Conservation (phyloP, 2,329 filamentous ascomycete species). For the Magnaporthales sp. region DNA sequence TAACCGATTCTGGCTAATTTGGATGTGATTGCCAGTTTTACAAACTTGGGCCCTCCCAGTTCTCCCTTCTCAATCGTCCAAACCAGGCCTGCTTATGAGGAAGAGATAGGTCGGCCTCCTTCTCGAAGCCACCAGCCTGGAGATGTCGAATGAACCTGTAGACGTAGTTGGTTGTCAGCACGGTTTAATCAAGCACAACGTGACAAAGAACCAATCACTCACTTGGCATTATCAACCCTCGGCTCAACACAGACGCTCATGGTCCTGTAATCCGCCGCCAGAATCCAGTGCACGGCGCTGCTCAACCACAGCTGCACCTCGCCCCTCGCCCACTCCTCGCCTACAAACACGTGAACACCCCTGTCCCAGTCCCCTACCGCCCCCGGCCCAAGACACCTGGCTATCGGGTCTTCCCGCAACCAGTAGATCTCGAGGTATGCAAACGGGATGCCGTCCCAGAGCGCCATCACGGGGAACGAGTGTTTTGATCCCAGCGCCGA, state of each 20-base stretch:
- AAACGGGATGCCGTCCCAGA: constrained; percentile 93
- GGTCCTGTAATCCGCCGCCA: constrained; percentile 69
- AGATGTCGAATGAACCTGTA: constrained; percentile 62
- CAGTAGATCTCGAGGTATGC: constrained; percentile 98
- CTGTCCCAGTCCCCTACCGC: constrained; percentile 67
- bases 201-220: constrained; percentile 20
- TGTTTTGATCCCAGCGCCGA: constrained; percentile 57
- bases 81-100: constrained; percentile 89
- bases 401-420: constrained; percentile 85
- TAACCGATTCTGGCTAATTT: no score
- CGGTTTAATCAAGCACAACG: background rate
- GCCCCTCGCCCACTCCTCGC: constrained; percentile 86
- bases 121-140: constrained; percentile 68
- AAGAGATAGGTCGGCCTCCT: constrained; percentile 77
- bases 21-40: constrained; percentile 19
- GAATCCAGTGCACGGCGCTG: constrained; percentile 80
- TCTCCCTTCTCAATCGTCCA: constrained; percentile 70
- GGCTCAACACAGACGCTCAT: constrained; percentile 81
- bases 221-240: constrained; percentile 85
- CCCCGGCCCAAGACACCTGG: constrained; percentile 49
- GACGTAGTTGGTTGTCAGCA: background rate
- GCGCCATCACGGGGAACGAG: constrained; percentile 83
- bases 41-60: constrained; percentile 63
- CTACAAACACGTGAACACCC: constrained; percentile 80
- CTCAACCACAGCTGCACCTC: constrained; percentile 76